Evolutionary conservation across 352 stramenopile genomes (phyloP).

Genomic region (Globisporangium abappressorium): DNA sequence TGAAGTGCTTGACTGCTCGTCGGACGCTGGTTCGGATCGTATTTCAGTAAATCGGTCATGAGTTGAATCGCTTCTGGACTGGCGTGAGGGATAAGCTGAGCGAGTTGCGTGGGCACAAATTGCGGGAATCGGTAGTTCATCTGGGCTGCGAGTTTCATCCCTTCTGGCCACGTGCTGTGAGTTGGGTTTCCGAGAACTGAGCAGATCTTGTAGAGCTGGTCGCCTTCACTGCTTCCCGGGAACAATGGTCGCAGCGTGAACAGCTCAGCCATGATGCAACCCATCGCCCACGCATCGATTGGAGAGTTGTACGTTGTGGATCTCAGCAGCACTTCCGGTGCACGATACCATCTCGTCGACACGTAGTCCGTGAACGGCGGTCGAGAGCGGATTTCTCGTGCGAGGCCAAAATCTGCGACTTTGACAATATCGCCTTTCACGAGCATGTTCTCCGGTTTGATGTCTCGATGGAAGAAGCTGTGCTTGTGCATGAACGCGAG

Average conservation of each 20-base stretch:
- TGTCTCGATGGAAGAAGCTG: conserved; percentile 98
- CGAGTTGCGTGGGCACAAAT: conserved; percentile 89
- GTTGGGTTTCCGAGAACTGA: conserved; percentile 93
- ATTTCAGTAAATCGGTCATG: conserved; percentile 92
- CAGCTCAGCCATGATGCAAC: conserved; percentile 98
- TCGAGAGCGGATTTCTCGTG: conserved; percentile 89
- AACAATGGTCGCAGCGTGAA: conserved; percentile 97
- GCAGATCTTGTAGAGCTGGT: conserved; percentile 98
- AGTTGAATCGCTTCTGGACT: conserved; percentile 89
- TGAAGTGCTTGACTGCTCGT: conserved; percentile 93
- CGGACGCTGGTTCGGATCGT: conserved; percentile 91
- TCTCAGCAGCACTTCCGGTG: conserved; percentile 95
- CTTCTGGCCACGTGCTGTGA: conserved; percentile 90
- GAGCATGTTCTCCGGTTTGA: conserved; percentile 98
- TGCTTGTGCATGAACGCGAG: conserved; percentile 98
- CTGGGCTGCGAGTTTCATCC: conserved; percentile 92
- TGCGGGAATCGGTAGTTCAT: conserved; percentile 97
- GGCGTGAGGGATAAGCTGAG: conserved; percentile 89
- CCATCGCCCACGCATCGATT: conserved; percentile 97
- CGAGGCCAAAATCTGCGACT: conserved; percentile 98
- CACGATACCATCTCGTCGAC: conserved; percentile 97
- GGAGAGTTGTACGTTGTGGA: conserved; percentile 95
- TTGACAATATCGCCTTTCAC: conserved; percentile 95
- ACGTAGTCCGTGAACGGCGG: conserved; percentile 98
- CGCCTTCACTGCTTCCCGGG: conserved; percentile 94